Conservation (phyloP, 257 asterid genomes). For the Petunia axillaris region DNA sequence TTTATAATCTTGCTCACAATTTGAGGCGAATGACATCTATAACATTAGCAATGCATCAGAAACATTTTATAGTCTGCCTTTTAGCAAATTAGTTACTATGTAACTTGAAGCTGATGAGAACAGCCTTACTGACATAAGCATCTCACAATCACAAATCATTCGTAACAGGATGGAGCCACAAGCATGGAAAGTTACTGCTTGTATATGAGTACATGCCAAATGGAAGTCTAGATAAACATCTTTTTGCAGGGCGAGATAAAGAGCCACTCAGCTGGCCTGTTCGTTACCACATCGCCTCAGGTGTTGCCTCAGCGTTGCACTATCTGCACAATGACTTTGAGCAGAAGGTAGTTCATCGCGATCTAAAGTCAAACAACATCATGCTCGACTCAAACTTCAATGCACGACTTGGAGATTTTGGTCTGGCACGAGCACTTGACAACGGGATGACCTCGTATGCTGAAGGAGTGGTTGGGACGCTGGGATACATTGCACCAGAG, state of each 20-base stretch:
- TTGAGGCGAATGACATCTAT: too few species aligned
- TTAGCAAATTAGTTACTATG: background rate
- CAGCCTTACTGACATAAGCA: background rate
- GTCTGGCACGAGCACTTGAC: constrained; percentile 49
- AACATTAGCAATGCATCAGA: background rate
- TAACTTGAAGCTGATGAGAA: background rate
- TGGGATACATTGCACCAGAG: constrained; percentile 51
- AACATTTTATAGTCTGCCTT: background rate
- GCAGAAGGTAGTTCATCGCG: constrained; percentile 46
- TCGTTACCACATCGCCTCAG: constrained; percentile 34
- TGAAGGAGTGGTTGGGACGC: constrained; percentile 43
- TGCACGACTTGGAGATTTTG: constrained; percentile 53
- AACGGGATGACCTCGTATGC: constrained; percentile 42
- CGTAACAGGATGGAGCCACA: constrained; percentile 50
- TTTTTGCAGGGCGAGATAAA: constrained; percentile 27
- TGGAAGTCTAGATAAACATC: constrained; percentile 48
- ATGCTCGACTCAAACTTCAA: constrained; percentile 52
- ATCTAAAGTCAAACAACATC: constrained; percentile 50
- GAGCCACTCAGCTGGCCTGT: constrained; percentile 38
- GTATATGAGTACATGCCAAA: constrained; percentile 51
- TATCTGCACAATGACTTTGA: constrained; percentile 49
- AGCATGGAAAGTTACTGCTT: constrained; percentile 39
- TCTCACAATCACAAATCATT: too few species aligned
- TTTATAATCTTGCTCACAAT: background rate
- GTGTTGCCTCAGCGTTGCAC: constrained; percentile 44